Percentiles rank a stretch among this genome's conserved stretches.
These are phyloP conservation scores for Boeremia exigua DNA, from an alignment of 2,329 filamentous ascomycete species.

Conservation along the genomic window DNA sequence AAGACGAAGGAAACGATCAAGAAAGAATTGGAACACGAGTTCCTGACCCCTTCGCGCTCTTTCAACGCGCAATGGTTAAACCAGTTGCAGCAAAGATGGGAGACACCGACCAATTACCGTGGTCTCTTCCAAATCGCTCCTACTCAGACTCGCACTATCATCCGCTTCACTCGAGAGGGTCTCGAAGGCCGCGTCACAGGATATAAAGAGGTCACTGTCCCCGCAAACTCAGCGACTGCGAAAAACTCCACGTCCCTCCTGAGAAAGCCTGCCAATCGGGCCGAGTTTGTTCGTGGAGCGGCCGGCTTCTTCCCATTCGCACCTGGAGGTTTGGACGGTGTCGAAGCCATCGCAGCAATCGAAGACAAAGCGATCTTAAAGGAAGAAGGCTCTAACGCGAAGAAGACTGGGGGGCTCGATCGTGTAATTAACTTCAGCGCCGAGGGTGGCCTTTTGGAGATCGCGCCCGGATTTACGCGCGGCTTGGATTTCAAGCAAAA, in stretches of 20 bases:
- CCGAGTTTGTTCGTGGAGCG: conserved; percentile 90
- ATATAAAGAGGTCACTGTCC: conserved; percentile 92
- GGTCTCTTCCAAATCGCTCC: conserved; percentile 86
- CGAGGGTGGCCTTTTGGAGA: conserved; percentile 78
- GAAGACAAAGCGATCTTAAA: conserved; percentile 75
- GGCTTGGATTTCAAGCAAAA: conserved; percentile 76
- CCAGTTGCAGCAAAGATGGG: conserved; percentile 87
- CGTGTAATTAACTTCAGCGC: conserved; percentile 82
- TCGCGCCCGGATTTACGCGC: conserved; percentile 80
- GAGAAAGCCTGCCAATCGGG: conserved; percentile 82
- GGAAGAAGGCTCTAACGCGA: conserved; percentile 51
- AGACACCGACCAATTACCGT: conserved; percentile 78
- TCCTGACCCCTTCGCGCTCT: conserved; percentile 76
- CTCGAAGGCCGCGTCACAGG: conserved; percentile 91
- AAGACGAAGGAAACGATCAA: conserved; percentile 68
- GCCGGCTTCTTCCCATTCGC: conserved; percentile 95
- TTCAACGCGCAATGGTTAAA: conserved; percentile 91
- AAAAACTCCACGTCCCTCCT: conserved; percentile 93
- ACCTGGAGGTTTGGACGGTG: conserved; percentile 84
- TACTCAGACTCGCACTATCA: conserved; percentile 93
- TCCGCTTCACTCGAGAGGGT: conserved; percentile 87
- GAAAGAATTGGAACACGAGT: conserved; percentile 73
- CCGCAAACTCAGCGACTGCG: conserved; percentile 84
- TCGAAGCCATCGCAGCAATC: conserved; percentile 82
- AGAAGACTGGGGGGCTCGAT: conserved; percentile 65